phyloP scores from a whole-genome alignment of 805 yeast species.

The Candida alai region DNA sequence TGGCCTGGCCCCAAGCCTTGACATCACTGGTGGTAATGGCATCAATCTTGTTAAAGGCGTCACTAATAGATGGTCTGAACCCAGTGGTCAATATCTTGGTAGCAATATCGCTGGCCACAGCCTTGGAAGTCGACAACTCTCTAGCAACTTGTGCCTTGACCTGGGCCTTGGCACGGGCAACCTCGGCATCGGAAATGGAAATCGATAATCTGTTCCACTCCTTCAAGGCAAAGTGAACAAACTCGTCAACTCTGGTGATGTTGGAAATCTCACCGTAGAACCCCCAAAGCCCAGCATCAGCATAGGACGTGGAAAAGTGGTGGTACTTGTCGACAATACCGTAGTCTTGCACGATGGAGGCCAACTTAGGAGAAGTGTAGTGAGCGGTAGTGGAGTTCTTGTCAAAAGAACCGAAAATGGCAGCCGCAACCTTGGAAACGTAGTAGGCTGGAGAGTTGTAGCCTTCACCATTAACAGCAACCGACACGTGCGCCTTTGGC shows the following conservation, averaged over 20 bases:
- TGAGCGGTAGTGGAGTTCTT: conserved; percentile 51
- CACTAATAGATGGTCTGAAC: conserved; percentile 56
- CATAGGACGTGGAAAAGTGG: conserved; percentile 70
- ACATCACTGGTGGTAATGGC: conserved; percentile 56
- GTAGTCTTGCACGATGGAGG: conserved; percentile 65
- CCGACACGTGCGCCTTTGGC: conserved; percentile 73
- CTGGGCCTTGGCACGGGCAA: conserved; percentile 69
- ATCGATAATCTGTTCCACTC: conserved; percentile 85
- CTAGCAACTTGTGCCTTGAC: conserved; percentile 61
- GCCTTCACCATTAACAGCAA: conserved; percentile 74
- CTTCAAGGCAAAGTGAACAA: conserved; percentile 74
- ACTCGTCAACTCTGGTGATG: conserved; percentile 62
- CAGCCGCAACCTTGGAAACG: conserved; percentile 71
- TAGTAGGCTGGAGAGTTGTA: conserved; percentile 58
- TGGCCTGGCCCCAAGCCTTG: conserved; percentile 68
- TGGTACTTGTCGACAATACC: conserved; percentile 68
- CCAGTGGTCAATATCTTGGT: conserved; percentile 56
- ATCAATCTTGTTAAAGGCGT: conserved; percentile 60
- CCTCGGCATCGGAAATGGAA: conserved; percentile 72
- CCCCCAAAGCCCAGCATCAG: conserved; percentile 84
- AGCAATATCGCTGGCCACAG: conserved; percentile 57
- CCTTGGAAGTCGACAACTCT: conserved; percentile 44
- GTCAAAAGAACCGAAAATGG: conserved; percentile 49
- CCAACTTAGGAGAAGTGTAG: conserved; percentile 61
- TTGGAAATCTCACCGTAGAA: conserved; percentile 63